phyloP scores from a whole-genome alignment of 2,329 filamentous ascomycete species.

The Ophiobolus disseminans region DNA sequence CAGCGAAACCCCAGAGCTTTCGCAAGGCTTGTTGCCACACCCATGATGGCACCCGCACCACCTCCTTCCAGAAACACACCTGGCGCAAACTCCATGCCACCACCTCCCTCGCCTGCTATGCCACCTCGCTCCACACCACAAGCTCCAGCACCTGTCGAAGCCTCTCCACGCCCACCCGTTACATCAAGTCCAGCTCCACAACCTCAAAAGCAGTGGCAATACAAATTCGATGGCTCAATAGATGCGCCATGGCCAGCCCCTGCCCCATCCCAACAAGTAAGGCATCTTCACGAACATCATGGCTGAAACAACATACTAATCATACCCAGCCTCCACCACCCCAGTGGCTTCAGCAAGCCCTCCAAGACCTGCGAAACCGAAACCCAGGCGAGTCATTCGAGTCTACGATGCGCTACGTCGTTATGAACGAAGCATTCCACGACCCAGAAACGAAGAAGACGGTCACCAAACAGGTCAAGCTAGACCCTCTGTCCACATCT shows the following conservation, averaged over 20 bases:
- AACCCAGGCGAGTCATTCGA: conserved; percentile 88
- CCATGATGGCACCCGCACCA: conserved; percentile 54
- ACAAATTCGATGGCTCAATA: conserved; percentile 63
- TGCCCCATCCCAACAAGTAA: conserved; percentile 69
- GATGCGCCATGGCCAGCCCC: conserved; percentile 68
- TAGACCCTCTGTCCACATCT: conserved; percentile 54
- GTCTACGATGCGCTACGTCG: conserved; percentile 87
- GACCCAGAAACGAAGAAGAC: conserved; percentile 63
- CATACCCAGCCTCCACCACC: conserved; percentile 77
- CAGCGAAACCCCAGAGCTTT: conserved; percentile 62
- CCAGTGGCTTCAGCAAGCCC: conserved; percentile 79
- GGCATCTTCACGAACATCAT: conserved; percentile 31
- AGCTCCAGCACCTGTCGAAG: conserved; percentile 29
- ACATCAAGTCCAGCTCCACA: conserved; percentile 47
- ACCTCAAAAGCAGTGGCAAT: conserved; percentile 43
- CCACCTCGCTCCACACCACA: conserved; percentile 42
- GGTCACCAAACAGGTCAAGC: conserved; percentile 59
- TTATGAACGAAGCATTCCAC: conserved; percentile 66
- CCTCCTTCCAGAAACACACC: conserved; percentile 60
- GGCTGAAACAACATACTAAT: conserved; percentile 20
- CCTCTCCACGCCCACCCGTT: conserved; percentile 40
- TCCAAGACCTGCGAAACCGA: conserved; percentile 71
- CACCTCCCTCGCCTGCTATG: conserved; percentile 56
- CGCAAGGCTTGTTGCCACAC: conserved; percentile 52
- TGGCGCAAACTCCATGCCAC: conserved; percentile 63